A percentile compares a stretch with the other conserved stretches of the same genome.
Conservation (phyloP, 139 green algal species). For the Closterium sp. region DNA sequence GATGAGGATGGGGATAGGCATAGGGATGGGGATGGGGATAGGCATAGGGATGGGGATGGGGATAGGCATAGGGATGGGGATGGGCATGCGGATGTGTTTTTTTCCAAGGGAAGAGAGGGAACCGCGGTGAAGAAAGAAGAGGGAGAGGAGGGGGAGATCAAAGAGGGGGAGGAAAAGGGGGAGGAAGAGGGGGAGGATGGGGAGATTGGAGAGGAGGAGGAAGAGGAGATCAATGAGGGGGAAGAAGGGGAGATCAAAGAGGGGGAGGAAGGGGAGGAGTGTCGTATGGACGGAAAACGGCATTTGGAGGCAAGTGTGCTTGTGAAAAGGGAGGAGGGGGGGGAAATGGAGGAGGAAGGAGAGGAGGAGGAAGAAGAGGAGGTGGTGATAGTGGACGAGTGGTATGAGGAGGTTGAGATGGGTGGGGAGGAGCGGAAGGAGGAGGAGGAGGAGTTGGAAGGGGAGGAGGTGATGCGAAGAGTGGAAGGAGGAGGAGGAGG, state of each 20-base stretch:
- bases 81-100: no score
- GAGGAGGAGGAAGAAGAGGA: neutral
- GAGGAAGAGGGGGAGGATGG: neutral
- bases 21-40: neutral
- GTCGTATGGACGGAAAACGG: neutral
- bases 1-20: neutral
- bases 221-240: neutral
- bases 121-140: neutral
- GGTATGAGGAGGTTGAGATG: neutral
- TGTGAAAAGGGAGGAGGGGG: no score
- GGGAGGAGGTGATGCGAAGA: neutral
- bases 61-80: no score
- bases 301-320: no score
- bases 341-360: no score
- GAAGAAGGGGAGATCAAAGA: neutral
- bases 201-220: neutral
- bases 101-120: neutral
- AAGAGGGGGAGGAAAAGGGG: no score
- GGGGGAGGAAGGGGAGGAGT: neutral
- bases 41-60: no score
- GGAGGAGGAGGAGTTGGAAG: neutral
- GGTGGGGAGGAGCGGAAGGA: neutral
- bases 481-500: neutral
- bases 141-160: no score
- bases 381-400: neutral